Evolutionary conservation across 331 rosid genomes (phyloP).

Genomic region (Rosa hybrid): DNA sequence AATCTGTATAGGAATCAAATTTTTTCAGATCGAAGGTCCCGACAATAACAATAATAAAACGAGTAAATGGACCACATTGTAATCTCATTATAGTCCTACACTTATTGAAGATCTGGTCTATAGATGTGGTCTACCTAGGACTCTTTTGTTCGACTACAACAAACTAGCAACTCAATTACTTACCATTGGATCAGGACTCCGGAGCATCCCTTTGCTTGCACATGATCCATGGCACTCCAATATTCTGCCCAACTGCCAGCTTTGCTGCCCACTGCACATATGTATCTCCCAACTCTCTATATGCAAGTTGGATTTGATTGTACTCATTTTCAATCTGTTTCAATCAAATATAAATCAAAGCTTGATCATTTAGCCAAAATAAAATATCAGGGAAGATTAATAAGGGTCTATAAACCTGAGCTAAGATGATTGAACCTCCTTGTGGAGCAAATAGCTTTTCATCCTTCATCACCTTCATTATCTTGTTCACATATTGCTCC

Average conservation of each 20-base stretch:
- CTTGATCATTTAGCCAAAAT: neutral
- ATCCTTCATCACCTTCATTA: constrained; percentile 58
- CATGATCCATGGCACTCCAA: constrained; percentile 94
- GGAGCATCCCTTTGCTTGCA: constrained; percentile 86
- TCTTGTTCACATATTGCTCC: constrained; percentile 49
- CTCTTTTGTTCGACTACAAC: neutral
- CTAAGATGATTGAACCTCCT: constrained; percentile 88
- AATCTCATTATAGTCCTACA: neutral
- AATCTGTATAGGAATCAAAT: constrained; percentile 43
- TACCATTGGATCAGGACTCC: constrained; percentile 77
- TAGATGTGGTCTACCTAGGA: neutral
- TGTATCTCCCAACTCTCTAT: constrained; percentile 45
- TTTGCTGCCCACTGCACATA: constrained; percentile 90
- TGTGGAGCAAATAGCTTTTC: constrained; percentile 75
- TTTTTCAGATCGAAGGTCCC: neutral
- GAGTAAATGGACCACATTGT: neutral
- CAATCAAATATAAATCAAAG: neutral
- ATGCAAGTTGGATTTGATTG: constrained; percentile 75
- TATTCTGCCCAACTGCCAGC: constrained; percentile 44
- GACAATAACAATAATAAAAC: neutral
- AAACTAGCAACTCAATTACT: constrained; percentile 23
- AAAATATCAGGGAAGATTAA: neutral
- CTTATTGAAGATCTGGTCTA: neutral
- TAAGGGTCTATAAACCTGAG: constrained; percentile 59
- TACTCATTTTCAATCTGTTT: constrained; percentile 88